These are phyloP conservation scores for Combretum micranthum DNA, from an alignment of 345 rosid species.

Conservation along the genomic window DNA sequence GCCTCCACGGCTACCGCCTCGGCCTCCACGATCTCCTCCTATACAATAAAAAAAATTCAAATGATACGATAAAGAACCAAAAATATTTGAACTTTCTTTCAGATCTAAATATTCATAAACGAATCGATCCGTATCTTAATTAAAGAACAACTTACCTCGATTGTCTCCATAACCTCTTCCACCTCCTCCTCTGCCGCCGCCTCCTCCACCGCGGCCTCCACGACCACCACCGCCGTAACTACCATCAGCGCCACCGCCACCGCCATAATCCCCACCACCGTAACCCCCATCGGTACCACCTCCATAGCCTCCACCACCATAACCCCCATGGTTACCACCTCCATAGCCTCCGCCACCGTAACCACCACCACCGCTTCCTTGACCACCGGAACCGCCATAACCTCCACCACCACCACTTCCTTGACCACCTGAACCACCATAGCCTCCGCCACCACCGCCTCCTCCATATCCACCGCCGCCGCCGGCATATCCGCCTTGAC, in stretches of 20 bases:
- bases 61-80: constrained; percentile 7
- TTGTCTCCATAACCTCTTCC: constrained; percentile 52
- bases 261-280: not conserved
- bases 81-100: not conserved
- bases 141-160: constrained; percentile 33
- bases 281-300: constrained; percentile 2
- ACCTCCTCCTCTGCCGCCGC: constrained; percentile 37
- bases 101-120: constrained; percentile 13
- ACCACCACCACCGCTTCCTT: constrained; percentile 37
- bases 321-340: constrained; percentile 37
- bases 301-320: constrained; percentile 11
- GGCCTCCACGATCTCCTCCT: constrained; percentile 77
- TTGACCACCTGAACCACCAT: constrained; percentile 37
- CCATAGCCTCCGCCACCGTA: constrained; percentile 42
- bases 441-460: constrained; percentile 47
- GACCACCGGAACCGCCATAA: constrained; percentile 26
- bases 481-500: constrained; percentile 38
- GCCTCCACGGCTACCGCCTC: constrained; percentile 59
- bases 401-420: constrained; percentile 13
- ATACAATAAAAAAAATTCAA: constrained; percentile 37
- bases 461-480: constrained; percentile 27
- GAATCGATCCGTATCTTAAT: not conserved
- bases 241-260: constrained; percentile 20
- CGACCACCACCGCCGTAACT: constrained; percentile 23
- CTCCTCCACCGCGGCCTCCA: constrained; percentile 37